Base-by-base conservation (phyloP, 202 grass and related monocot species). In the Saccharum hybrid region DNA sequence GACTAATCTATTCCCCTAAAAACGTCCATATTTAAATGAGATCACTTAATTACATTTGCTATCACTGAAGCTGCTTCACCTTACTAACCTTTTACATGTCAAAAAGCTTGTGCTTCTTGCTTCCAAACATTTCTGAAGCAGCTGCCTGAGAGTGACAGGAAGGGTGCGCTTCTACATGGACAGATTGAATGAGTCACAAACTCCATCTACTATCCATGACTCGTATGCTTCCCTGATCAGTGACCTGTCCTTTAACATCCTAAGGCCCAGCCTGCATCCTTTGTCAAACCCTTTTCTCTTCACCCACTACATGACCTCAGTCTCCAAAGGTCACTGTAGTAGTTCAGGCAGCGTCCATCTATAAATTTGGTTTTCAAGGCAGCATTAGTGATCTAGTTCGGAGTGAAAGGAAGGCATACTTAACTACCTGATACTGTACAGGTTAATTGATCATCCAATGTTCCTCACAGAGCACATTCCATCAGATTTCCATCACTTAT, bases 211-310 rank as follows among this genome's bases (percentile, higher is more conserved):
- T 66, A 56, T 66, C 59, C 43, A 60, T 82, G 66, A 22, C 28
- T 30, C 42, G 7, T 66, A 66, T 66, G 10, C 31, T 72, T 85
- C 19, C 18, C 10, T 66, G 59, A 62, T 62, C 59, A 26, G 36
- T 77, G 38, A 74, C 8, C 10, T 77, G 48, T 81, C 81, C 30
- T 74, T 76, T 74, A 82, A 68, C 60, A 90, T 78, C 68, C 68
- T 60, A 62, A 86, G 75, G 71, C 75, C 80, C 86, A 86, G 16
- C 63, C 86, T 21, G 83, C 79, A 86, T 86, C 79, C 83, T 88
- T 86, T 60, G 31, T 60, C 79, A 88, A 65, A 12, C 86, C 48
- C 4, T 2, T 51, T 67, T 76, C 4, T 80, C 75, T 81, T 86
- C 64, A 73, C 83, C 74, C 69, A 80, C 38, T 85, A 42, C 46